phyloP scores from a whole-genome alignment of 768 basidiomycete species.

The Filobasidium wieringae region DNA sequence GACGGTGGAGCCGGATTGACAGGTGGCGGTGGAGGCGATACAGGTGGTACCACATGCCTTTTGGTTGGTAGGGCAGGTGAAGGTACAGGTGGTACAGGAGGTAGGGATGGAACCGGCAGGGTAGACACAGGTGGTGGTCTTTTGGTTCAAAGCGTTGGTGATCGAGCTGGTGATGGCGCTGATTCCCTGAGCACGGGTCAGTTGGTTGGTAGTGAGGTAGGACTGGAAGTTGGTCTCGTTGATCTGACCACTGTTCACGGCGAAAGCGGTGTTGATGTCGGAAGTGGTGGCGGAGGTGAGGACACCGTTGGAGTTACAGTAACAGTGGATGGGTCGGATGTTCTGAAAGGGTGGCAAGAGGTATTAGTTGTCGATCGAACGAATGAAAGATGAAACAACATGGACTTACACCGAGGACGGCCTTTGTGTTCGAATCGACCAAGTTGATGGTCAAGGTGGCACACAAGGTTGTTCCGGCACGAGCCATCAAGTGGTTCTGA shows the following conservation, averaged over 20 bases:
- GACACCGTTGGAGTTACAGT: background rate
- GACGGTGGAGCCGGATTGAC: background rate
- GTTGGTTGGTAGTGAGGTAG: background rate
- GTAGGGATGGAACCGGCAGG: background rate
- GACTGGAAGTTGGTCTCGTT: background rate
- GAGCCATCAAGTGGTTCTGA: background rate
- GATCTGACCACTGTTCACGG: background rate
- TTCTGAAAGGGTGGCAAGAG: background rate
- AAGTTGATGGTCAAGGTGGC: background rate
- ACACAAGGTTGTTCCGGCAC: background rate
- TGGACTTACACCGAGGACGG: background rate
- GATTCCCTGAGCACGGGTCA: background rate
- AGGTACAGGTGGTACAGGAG: background rate
- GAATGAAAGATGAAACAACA: background rate
- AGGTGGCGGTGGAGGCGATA: background rate
- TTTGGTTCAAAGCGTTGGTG: background rate
- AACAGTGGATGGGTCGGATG: background rate
- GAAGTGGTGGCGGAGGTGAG: background rate
- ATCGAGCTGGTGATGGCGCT: background rate
- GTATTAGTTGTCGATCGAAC: too few species aligned
- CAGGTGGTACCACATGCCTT: background rate
- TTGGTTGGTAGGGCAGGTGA: background rate
- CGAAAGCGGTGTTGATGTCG: background rate
- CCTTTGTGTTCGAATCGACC: background rate
- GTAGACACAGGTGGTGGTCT: background rate